Conservation (phyloP, 345 rosid species). For the Pugionium dolabratum region DNA sequence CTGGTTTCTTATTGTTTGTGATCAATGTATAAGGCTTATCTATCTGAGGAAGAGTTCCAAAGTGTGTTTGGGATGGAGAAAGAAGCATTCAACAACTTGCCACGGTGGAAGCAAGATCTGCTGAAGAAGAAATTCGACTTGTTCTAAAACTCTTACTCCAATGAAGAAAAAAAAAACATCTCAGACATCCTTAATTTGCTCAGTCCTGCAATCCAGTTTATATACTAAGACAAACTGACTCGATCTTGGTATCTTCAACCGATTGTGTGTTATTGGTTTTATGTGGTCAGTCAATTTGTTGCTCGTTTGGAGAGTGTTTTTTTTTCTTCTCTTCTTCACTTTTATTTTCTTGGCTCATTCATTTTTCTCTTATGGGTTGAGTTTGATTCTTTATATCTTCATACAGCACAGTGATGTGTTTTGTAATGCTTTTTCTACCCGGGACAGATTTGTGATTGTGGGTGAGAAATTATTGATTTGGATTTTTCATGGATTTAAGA, state of each 20-base stretch:
- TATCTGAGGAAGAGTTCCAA: constrained; percentile 81
- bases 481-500: background rate
- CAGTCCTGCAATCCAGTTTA: constrained; percentile 13
- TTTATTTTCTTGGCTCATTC: constrained; percentile 28
- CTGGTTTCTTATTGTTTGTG: constrained; percentile 8
- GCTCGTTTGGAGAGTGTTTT: constrained; percentile 31
- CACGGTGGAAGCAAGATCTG: constrained; percentile 97
- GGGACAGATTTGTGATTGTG: constrained; percentile 19
- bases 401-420: constrained; percentile 9
- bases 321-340: constrained; percentile 18
- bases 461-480: constrained; percentile 12
- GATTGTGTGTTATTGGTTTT: constrained; percentile 15
- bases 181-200: constrained; percentile 19
- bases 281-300: constrained; percentile 21
- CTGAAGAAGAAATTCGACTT: constrained; percentile 81
- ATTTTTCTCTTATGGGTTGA: constrained; percentile 11
- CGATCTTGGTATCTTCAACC: constrained; percentile 3
- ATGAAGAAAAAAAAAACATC: constrained; percentile 7
- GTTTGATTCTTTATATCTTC: constrained; percentile 22
- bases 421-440: constrained; percentile 15
- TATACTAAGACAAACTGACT: constrained; percentile 11
- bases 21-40: constrained; percentile 63
- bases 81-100: constrained; percentile 76
- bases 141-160: constrained; percentile 49
- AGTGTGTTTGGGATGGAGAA: constrained; percentile 67